These are phyloP conservation scores for Diaporthe sp. DNA, from an alignment of 2,329 filamentous ascomycete genomes.

Conservation along the genomic window DNA sequence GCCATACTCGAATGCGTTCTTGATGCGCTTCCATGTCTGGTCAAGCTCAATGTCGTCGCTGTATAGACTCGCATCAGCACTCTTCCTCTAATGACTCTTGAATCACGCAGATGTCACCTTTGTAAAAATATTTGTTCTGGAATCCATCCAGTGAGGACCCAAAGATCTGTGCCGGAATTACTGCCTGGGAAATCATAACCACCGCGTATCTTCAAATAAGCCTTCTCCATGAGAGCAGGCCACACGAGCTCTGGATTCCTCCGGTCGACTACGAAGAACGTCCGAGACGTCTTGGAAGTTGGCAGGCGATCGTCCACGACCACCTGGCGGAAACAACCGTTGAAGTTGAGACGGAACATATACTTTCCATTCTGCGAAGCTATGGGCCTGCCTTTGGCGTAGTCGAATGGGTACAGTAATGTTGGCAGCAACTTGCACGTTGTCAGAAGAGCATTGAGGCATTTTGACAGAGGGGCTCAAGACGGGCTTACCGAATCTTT, in stretches of 20 bases:
- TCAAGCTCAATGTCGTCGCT: constrained; percentile 84
- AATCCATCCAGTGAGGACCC: constrained; percentile 95
- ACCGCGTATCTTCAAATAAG: constrained; percentile 93
- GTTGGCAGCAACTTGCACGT: constrained; percentile 73
- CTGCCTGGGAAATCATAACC: constrained; percentile 98
- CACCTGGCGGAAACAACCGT: constrained; percentile 90
- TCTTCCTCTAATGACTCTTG: too few species aligned
- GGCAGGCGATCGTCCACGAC: constrained; percentile 91
- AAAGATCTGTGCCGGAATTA: constrained; percentile 95
- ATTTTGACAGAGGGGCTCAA: neutral
- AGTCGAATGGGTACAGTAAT: constrained; percentile 82
- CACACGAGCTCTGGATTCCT: constrained; percentile 86
- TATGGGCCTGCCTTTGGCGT: constrained; percentile 65
- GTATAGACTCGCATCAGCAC: neutral
- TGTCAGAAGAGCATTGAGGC: constrained; percentile 22
- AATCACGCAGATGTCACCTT: constrained; percentile 55
- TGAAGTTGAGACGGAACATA: constrained; percentile 92
- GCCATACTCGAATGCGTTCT: constrained; percentile 79
- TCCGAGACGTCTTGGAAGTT: constrained; percentile 77
- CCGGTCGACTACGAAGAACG: constrained; percentile 89
- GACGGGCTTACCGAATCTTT: constrained; percentile 71
- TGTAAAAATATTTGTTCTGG: constrained; percentile 95
- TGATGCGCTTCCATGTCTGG: constrained; percentile 82
- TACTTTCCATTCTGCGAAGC: constrained; percentile 89
- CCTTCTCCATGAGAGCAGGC: constrained; percentile 95